Conservation (phyloP, 2,329 filamentous ascomycete species). For the Amylocarpus encephaloides region DNA sequence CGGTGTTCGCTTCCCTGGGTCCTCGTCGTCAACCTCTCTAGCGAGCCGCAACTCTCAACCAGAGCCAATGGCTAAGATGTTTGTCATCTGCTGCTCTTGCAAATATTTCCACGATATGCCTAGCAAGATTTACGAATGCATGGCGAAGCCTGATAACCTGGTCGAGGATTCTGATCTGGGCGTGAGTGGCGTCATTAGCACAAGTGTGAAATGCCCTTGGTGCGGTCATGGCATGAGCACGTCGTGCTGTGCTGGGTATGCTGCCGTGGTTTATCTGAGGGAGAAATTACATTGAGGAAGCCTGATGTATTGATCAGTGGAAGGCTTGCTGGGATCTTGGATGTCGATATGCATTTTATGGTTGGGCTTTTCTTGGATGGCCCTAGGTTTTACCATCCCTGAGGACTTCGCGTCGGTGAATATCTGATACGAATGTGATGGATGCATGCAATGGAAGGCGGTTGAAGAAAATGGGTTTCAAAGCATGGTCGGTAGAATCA, state of each 20-base stretch:
- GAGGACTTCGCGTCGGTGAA: neutral
- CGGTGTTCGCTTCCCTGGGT: conserved; percentile 2
- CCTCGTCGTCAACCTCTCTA: neutral
- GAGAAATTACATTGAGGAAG: conserved; percentile 48
- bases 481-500: no score
- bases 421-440: neutral
- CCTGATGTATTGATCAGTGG: no score
- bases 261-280: conserved; percentile 58
- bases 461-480: no score
- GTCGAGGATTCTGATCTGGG: conserved; percentile 46
- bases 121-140: conserved; percentile 56
- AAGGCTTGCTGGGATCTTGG: no score
- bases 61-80: conserved; percentile 49
- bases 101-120: conserved; percentile 62
- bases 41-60: neutral
- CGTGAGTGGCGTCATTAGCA: conserved; percentile 51
- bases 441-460: neutral
- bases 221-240: conserved; percentile 65
- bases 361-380: no score
- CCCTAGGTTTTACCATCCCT: no score
- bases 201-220: conserved; percentile 64
- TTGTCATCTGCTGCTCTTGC: conserved; percentile 60
- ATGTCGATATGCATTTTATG: no score
- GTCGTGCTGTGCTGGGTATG: conserved; percentile 62
- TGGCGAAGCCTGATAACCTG: conserved; percentile 52